phyloP scores from a whole-genome alignment of 2,329 filamentous ascomycete species.

The Sporothrix humicola region DNA sequence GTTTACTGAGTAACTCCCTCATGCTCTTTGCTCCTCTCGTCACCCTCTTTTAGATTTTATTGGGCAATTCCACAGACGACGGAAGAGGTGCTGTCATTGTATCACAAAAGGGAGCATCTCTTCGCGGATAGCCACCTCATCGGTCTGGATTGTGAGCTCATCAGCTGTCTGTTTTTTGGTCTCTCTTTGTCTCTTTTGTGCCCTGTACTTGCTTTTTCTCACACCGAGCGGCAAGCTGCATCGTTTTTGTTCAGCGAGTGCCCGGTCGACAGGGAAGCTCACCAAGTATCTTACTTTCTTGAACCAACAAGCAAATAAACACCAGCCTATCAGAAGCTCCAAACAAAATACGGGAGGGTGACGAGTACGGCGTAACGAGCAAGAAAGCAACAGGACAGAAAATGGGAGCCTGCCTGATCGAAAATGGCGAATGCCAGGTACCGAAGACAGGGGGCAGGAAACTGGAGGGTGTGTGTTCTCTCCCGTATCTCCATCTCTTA shows the following conservation, averaged over 20 bases:
- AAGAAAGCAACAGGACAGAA: neutral
- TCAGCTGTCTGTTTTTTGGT: neutral
- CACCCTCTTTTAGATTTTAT: neutral
- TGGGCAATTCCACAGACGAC: conserved; percentile 1
- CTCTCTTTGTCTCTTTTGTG: neutral
- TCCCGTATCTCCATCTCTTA: neutral
- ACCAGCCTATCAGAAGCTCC: conserved; percentile 11
- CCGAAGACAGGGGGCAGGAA: neutral
- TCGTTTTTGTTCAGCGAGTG: neutral
- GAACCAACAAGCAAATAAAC: neutral
- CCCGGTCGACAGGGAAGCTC: neutral
- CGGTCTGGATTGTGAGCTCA: neutral
- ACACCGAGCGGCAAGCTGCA: conserved; percentile 6
- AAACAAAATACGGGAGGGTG: neutral
- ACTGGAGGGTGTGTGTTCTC: neutral
- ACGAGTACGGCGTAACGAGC: neutral
- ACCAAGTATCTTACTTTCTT: neutral
- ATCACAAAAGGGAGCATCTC: too few species aligned
- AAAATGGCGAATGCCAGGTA: conserved; percentile 15
- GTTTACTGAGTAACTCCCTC: neutral
- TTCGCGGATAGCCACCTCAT: conserved; percentile 4
- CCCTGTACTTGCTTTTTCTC: neutral
- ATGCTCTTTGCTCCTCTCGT: neutral
- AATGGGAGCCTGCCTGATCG: conserved; percentile 25
- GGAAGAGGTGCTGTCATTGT: too few species aligned